Conservation (phyloP, 345 rosid genomes). For the Eucalyptus dawsonii region DNA sequence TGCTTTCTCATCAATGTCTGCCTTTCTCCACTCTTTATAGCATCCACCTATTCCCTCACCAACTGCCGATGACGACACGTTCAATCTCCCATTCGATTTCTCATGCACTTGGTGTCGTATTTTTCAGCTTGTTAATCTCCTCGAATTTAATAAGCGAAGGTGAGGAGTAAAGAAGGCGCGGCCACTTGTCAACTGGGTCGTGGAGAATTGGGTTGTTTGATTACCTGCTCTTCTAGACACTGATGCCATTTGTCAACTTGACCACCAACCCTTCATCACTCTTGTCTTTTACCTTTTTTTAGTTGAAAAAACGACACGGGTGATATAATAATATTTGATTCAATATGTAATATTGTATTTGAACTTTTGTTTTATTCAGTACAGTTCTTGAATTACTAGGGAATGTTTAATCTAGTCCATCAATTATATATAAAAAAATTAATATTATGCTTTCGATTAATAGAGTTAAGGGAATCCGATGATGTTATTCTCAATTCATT, state of each 20-base stretch:
- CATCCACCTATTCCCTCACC: neutral
- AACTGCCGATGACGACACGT: neutral
- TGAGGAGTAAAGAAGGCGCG: neutral
- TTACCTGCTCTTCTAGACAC: neutral
- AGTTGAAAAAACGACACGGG: neutral
- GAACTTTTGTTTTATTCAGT: neutral
- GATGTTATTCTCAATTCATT: neutral
- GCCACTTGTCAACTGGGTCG: neutral
- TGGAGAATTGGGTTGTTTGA: neutral
- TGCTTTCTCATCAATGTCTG: neutral
- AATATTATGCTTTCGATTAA: neutral
- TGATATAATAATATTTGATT: neutral
- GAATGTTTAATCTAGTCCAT: neutral
- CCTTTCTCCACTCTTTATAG: neutral
- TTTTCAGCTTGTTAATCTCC: neutral
- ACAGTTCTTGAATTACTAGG: rapidly evolving
- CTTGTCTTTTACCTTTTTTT: neutral
- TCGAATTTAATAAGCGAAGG: neutral
- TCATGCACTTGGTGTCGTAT: neutral
- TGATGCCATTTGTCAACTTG: neutral
- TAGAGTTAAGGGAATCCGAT: neutral
- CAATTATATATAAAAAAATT: neutral
- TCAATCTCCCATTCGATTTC: neutral
- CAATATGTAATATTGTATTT: rapidly evolving
- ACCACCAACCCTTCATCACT: neutral